Base-by-base conservation (phyloP, 257 asterid genomes). In the Nicotiana paniculata region DNA sequence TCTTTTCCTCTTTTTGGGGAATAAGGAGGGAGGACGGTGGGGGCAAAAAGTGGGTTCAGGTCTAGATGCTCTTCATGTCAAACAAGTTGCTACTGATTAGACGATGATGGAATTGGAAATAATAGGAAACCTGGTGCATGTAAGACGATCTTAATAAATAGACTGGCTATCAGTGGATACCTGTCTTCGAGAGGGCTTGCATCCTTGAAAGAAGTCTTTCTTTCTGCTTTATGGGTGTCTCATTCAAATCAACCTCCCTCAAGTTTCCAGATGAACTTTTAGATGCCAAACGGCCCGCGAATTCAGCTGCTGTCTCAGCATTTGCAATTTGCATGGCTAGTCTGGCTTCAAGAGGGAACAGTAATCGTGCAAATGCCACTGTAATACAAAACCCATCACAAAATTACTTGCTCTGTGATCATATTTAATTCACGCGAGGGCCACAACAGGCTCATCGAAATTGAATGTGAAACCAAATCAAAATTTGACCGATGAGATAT, bases 291-390 rank as follows among this genome's bases (percentile, higher is more conserved):
- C 89, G 91, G 63, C 87, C 87, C 5, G 88, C 89, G 39, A 86
- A 85, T 82, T 87, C 91, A 24, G 90, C 83, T 62, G 93, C 87
- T 17, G 91, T 85, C 90, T 93, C 94, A 75, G 97, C 95, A 82
- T 85, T 88, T 28, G 97, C 97, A 72, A 90, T 93, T 51, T 93
- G 92, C 97, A 93, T 91, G 69, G 94, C 94, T 76, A 93, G 79
- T 86, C 91, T 93, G 18, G 96, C 97, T 89, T 93, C 97, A 16
- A 95, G 86, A 9, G 97, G 97, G 90, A 91, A 93, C 81, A 93
- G 86, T 88, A 90, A 88, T 7, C 88, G 88, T 3, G 96, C 97
- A 86, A 89, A 88, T 17, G 96, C 90, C 89, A 91, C 96, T 93
- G 91, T 1, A 59, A 79, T 33, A 64, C 67, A 83, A 28, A 86